Evolutionary conservation across 148 eudicot species (phyloP).

Genomic region (Rhododendron williamsianum): DNA sequence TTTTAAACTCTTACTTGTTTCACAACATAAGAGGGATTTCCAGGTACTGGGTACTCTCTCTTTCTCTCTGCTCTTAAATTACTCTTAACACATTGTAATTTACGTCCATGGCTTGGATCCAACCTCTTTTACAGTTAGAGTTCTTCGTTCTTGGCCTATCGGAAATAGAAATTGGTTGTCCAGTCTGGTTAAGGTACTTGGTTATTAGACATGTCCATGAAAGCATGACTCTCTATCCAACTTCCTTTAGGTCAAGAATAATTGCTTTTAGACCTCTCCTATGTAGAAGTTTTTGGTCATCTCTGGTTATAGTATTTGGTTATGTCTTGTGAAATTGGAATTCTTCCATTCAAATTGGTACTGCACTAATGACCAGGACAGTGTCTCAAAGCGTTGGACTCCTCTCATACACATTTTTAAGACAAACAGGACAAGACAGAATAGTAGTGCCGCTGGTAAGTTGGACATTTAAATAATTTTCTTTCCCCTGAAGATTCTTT

Average conservation of each 20-base stretch:
- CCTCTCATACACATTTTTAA: slow-evolving; percentile 54
- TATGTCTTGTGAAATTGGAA: neutral
- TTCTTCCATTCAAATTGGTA: neutral
- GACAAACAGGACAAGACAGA: slow-evolving; percentile 49
- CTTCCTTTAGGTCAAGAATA: neutral
- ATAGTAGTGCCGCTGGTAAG: slow-evolving; percentile 73
- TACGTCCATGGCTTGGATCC: neutral
- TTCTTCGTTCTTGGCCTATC: neutral
- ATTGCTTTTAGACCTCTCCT: neutral
- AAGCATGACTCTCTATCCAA: neutral
- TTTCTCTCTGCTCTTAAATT: too few relatives aligned
- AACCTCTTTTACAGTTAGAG: neutral
- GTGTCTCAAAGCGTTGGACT: slow-evolving; percentile 59
- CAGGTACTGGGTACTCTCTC: neutral
- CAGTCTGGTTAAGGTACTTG: neutral
- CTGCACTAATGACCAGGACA: slow-evolving; percentile 31
- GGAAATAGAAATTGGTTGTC: neutral
- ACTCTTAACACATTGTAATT: neutral
- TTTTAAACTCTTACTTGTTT: neutral
- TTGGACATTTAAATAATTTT: neutral
- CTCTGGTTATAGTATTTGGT: neutral
- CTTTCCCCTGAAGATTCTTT: neutral
- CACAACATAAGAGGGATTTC: too few relatives aligned
- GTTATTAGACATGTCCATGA: neutral
- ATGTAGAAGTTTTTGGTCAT: neutral